Evolutionary conservation across 78 protist genomes (phyloP), one percentile per base, ranked within the genome.

Genomic region (Dictyostelium purpureum): DNA sequence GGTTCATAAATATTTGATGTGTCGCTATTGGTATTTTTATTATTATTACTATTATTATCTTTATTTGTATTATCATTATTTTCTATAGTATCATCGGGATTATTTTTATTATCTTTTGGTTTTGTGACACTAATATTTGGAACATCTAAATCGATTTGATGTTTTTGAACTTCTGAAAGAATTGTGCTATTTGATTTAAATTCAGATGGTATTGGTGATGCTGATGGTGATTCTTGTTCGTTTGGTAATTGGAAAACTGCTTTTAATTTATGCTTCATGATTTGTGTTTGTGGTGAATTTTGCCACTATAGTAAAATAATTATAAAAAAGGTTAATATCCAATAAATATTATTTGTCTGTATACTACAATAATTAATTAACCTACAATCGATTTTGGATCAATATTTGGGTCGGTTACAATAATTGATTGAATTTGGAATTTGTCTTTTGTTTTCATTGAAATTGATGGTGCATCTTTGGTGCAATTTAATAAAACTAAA

Each of bases 371-470:
- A 19, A 4, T 33, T 26, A 19, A n/a, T n/a, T n/a, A 18, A 79
- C 78, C 21, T 85, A 85, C 92, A 33, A 85, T 65, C 38, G 57
- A 49, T 70, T 85, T 87, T 40, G 80, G 80, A 71, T 88, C 94
- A 43, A 67, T 57, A 75, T 35, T 42, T 18, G 26, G 51, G 12
- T 78, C 87, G 35, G 51, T 56, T 5, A 88, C 89, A 11, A 88
- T 35, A 21, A 77, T 88, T 38, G 71, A 51, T n/a, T 43, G 77
- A 57, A 88, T 88, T 75, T 88, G 94, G 63, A 88, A 88, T 71
- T 88, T 88, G 47, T 88, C 94, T 59, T 88, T 75, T 19, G 89
- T 79, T 43, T 87, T 77, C 82, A 87, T 66, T 70, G 94, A 79
- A 6, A 79, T 57, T 4, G 94, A 56, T 79, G 94, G 94, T 19